Percentiles rank a stretch among this genome's conserved stretches.
Evolutionary conservation across 1,284 basidiomycete species (phyloP).

Genomic region (Tilletia indica): DNA sequence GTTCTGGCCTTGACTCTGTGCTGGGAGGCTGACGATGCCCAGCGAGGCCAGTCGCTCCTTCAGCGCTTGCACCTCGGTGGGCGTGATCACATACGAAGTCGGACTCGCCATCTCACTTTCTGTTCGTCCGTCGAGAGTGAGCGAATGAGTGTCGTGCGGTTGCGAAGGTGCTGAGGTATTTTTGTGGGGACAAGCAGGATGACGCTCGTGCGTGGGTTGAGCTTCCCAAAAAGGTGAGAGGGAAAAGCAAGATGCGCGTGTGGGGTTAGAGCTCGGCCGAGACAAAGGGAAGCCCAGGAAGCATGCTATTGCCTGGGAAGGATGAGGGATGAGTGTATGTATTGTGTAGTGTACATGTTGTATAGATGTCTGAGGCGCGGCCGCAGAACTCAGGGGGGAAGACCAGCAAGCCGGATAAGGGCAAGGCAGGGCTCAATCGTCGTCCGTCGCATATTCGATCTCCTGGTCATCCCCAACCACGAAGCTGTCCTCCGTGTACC

Average conservation of each 20-base stretch:
- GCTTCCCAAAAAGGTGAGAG: too few species aligned
- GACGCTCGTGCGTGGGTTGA: too few species aligned
- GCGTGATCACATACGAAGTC: slow-evolving; percentile 12
- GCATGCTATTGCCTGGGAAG: too few species aligned
- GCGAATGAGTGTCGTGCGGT: neutral
- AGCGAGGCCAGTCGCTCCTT: slow-evolving; percentile 13
- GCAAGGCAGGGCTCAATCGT: neutral
- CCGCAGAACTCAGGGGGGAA: too few species aligned
- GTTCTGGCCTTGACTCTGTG: neutral
- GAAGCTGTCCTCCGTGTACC: slow-evolving; percentile 48
- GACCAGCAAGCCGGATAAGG: neutral
- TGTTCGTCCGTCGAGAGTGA: neutral
- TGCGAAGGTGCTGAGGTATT: too few species aligned
- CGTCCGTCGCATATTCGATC: slow-evolving; percentile 21
- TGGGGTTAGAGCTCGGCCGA: too few species aligned
- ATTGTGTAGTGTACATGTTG: too few species aligned
- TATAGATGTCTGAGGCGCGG: too few species aligned
- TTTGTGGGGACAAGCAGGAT: too few species aligned
- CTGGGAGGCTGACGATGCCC: neutral
- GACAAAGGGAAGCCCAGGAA: too few species aligned
- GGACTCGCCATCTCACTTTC: slow-evolving; percentile 6
- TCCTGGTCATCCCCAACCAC: slow-evolving; percentile 43
- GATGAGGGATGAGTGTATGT: neutral
- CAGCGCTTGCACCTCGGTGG: slow-evolving; percentile 6
- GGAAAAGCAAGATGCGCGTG: too few species aligned